These are phyloP conservation scores for Harringtonia aguacate DNA, from an alignment of 2,329 filamentous ascomycete species.

Conservation along the genomic window DNA sequence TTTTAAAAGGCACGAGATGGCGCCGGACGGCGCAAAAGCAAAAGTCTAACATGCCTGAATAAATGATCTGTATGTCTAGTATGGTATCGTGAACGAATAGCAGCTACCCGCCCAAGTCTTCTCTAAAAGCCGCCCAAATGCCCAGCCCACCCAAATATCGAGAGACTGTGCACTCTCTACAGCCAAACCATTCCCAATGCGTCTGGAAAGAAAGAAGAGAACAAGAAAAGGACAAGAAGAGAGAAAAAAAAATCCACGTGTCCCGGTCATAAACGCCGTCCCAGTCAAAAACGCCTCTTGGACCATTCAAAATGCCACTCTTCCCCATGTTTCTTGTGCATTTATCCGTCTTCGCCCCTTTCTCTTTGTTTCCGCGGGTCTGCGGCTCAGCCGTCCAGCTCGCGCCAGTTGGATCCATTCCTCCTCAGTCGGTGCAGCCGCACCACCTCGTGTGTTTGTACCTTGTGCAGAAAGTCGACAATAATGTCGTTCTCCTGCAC, in stretches of 20 bases:
- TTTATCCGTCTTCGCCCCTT: not conserved
- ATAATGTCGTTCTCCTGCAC: slow-evolving; percentile 77
- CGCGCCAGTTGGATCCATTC: slow-evolving; percentile 11
- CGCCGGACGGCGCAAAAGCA: too few species aligned
- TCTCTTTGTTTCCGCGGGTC: not conserved
- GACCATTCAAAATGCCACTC: not conserved
- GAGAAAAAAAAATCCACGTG: not conserved
- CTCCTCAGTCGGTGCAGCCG: slow-evolving; percentile 10
- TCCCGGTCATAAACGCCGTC: too few species aligned
- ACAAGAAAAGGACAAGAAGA: not conserved
- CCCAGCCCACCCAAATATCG: too few species aligned
- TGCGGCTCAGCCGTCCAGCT: slow-evolving; percentile 10
- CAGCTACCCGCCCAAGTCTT: too few species aligned
- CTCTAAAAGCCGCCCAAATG: too few species aligned
- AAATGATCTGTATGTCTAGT: not conserved
- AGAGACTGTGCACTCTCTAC: too few species aligned
- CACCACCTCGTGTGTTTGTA: slow-evolving; percentile 42
- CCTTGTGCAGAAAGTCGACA: slow-evolving; percentile 66
- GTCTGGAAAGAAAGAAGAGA: not conserved
- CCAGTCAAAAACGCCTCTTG: too few species aligned
- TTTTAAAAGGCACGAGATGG: too few species aligned
- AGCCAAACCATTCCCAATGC: too few species aligned
- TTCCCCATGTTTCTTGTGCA: not conserved
- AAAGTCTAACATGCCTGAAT: too few species aligned
- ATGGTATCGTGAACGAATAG: not conserved